phyloP scores from a whole-genome alignment of 129 eudicot species.

The Logfia minima region DNA sequence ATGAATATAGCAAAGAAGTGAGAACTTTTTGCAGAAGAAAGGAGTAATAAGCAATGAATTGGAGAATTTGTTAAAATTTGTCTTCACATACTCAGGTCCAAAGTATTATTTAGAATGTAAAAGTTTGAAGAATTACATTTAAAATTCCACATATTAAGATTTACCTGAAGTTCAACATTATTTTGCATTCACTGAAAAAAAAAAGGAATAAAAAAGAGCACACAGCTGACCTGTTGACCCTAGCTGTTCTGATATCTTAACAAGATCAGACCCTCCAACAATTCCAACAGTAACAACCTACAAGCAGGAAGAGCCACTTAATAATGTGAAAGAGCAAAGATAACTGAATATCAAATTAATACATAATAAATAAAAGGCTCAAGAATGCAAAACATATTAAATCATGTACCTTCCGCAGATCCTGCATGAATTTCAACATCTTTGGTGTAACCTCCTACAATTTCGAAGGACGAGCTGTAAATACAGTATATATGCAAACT shows the following conservation, averaged over 20 bases:
- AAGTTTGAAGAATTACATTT: not conserved
- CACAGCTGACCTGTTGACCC: conserved; percentile 63
- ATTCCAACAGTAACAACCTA: conserved; percentile 87
- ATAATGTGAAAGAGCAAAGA: conserved; percentile 15
- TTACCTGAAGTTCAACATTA: conserved; percentile 9
- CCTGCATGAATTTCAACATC: conserved; percentile 84
- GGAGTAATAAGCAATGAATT: not conserved
- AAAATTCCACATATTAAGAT: conserved; percentile 3
- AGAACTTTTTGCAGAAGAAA: conserved; percentile 4
- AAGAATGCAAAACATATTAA: not conserved
- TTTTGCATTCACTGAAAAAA: not conserved
- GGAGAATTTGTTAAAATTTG: not conserved
- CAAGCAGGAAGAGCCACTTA: conserved; percentile 12
- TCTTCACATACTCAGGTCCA: conserved; percentile 3
- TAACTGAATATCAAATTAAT: not conserved
- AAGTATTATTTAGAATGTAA: conserved; percentile 1
- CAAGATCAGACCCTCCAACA: conserved; percentile 97
- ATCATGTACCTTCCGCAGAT: conserved; percentile 65
- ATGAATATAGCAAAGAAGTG: not conserved
- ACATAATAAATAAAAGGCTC: not conserved
- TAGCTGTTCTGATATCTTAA: conserved; percentile 93
- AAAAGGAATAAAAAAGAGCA: not conserved
- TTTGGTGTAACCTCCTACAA: conserved; percentile 68
- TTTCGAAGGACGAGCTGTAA: conserved; percentile 18
- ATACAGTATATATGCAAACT: conserved; percentile 2